Percentiles rank a stretch among this genome's conserved stretches.
Conservation (phyloP, 768 basidiomycete genomes). For the Pholiota molesta region DNA sequence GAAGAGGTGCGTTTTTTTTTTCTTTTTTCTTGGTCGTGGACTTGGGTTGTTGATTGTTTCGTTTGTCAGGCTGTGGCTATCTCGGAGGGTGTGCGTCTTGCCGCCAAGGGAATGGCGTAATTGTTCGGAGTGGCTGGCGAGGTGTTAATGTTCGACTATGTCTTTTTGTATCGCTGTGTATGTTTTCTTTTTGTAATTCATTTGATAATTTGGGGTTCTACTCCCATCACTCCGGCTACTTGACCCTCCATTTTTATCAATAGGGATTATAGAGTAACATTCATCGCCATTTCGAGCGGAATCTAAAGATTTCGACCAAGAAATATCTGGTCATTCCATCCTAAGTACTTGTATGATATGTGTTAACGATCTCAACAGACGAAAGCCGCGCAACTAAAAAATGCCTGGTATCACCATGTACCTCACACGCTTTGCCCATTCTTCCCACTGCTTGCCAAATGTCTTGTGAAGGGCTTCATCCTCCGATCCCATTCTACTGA, state of each 20-base stretch:
- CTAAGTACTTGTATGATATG: too few species aligned
- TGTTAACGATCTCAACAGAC: too few species aligned
- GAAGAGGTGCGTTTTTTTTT: conserved; percentile 51
- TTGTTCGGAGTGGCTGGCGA: neutral
- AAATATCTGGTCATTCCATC: too few species aligned
- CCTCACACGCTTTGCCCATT: conserved; percentile 9
- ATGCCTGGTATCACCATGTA: conserved; percentile 11
- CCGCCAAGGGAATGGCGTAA: conserved; percentile 48
- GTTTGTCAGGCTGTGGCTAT: conserved; percentile 71
- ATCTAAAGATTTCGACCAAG: too few species aligned
- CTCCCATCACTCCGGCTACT: neutral
- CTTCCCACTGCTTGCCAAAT: conserved; percentile 16
- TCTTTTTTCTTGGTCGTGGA: neutral
- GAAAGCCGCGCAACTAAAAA: too few species aligned
- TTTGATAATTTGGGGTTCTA: neutral
- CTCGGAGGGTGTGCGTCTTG: conserved; percentile 77
- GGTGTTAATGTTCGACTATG: neutral
- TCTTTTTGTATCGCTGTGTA: conserved; percentile 8
- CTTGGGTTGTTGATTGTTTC: conserved; percentile 2
- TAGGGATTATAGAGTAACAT: too few species aligned
- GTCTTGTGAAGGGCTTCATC: conserved; percentile 13
- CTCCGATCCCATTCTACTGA: conserved; percentile 17
- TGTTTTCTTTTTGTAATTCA: conserved; percentile 9
- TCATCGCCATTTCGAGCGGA: too few species aligned
- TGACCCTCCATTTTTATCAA: too few species aligned